Evolutionary conservation across 169 alveolate species (phyloP).

Genomic region (Eimeria sp.): DNA sequence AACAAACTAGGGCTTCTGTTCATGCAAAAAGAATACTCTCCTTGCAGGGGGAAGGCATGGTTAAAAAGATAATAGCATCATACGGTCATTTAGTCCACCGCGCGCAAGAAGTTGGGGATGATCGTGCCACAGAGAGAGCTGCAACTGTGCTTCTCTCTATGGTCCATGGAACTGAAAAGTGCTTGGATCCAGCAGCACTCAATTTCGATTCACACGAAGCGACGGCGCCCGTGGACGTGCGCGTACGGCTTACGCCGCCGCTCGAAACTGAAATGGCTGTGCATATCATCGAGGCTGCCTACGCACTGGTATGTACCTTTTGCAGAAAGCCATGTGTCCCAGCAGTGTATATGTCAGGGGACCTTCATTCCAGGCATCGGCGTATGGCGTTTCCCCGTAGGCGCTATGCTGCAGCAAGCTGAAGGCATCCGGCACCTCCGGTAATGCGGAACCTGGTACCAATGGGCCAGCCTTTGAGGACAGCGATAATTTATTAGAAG

Average conservation of each 20-base stretch:
- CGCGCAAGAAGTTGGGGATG: constrained; percentile 44
- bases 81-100: constrained; percentile 43
- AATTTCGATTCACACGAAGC: neutral
- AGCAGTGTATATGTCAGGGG: neutral
- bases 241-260: constrained; percentile 63
- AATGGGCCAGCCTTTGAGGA: constrained; percentile 3
- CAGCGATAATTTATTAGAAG: constrained; percentile 14
- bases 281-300: constrained; percentile 63
- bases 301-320: constrained; percentile 54
- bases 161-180: constrained; percentile 70
- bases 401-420: constrained; percentile 65
- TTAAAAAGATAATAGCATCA: constrained; percentile 35
- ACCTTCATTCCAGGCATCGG: neutral
- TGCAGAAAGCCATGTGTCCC: neutral
- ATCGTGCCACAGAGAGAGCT: constrained; percentile 49
- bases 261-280: constrained; percentile 70
- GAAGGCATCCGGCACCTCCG: neutral
- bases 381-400: neutral
- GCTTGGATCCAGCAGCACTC: constrained; percentile 7
- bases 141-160: constrained; percentile 66
- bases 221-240: constrained; percentile 18
- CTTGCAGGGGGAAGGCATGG: neutral
- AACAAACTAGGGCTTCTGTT: constrained; percentile 20
- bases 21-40: neutral
- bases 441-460: neutral